Percentiles rank a stretch among this genome's conserved stretches.
These are phyloP conservation scores for Quercus tomentella DNA, from an alignment of 331 rosid species.

Conservation along the genomic window DNA sequence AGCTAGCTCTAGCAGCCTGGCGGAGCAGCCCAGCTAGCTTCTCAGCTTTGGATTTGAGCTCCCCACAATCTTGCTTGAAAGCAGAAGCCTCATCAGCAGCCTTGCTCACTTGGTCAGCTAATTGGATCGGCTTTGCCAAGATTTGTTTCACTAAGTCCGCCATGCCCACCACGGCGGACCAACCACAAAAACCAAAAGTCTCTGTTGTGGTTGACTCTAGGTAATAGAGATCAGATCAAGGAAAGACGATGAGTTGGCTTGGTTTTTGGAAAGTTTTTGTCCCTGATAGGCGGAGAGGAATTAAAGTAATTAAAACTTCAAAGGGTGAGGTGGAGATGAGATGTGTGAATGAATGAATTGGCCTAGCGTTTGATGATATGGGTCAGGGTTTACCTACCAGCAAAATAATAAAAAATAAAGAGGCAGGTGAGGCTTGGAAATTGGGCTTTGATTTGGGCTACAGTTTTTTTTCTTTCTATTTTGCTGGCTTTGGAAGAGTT, in stretches of 20 bases:
- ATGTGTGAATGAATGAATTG: background rate
- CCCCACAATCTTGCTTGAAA: slow-evolving; percentile 60
- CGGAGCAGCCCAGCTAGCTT: slow-evolving; percentile 77
- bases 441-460: background rate
- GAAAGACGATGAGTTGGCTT: background rate
- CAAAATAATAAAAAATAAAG: background rate
- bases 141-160: slow-evolving; percentile 75
- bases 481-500: background rate
- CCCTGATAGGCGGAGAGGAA: slow-evolving; percentile 18
- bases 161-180: slow-evolving; percentile 41
- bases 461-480: background rate
- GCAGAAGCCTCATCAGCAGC: slow-evolving; percentile 74
- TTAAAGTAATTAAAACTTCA: too few species aligned
- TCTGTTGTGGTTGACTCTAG: background rate
- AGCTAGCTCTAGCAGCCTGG: slow-evolving; percentile 80
- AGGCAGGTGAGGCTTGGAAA: background rate
- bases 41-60: slow-evolving; percentile 67
- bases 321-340: background rate
- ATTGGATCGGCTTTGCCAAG: slow-evolving; percentile 74
- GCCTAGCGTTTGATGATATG: too few species aligned
- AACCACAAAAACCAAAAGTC: background rate
- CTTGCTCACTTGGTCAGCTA: slow-evolving; percentile 71
- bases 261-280: background rate
- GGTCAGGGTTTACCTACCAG: background rate
- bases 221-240: slow-evolving; percentile 11